Evolutionary conservation across 2,329 filamentous ascomycete species (phyloP), one percentile per base, ranked within the genome.

Genomic region (Aureobasidium uvarum): DNA sequence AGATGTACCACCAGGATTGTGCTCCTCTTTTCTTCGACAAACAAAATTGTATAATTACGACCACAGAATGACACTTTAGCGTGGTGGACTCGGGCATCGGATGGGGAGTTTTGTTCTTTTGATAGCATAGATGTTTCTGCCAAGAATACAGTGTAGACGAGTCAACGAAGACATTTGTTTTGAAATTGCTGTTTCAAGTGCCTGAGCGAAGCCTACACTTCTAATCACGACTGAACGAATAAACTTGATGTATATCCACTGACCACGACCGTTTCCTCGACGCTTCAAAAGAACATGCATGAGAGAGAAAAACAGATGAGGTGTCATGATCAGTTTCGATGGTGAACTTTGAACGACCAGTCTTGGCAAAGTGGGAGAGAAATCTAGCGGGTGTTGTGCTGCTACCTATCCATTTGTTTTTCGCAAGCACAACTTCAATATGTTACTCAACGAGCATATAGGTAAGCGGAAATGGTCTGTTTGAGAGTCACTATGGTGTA

Each of bases 391-490:
- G 23, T 33, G n/a, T 25, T 7, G 1, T 14, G 20, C 43, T 31
- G 20, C 16, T 11, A 28, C 8, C 16, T 11, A 62, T 23, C 28
- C 31, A 10, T 33, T 41, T 14, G 20, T 20, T 13, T 10, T 33
- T 33, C 5, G 1, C 18, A 43, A 23, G 25, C 14, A 41, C 33
- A 36, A 41, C 23, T 14, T 10, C 18, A 58, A 39, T 18, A 80
- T 81, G 79, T 77, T 73, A 51, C 56, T 80, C 63, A 81, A 81
- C 71, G 76, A 78, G 67, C 72, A 76, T 66, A 72, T 71, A 52
- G 75, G 77, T 78, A 72, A 45, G 63, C 46, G 18, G 3, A 18
- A 25, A 36, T 46, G 11, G 5, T 36, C 5, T 13, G 23, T 13
- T 36, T 6, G 39, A 11, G 14, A 3, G 18, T 31, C 10, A 11